A percentile compares a stretch with the other conserved stretches of the same genome.
These are phyloP conservation scores for Daldinia sp. DNA, from an alignment of 2,329 filamentous ascomycete genomes.

Conservation along the genomic window DNA sequence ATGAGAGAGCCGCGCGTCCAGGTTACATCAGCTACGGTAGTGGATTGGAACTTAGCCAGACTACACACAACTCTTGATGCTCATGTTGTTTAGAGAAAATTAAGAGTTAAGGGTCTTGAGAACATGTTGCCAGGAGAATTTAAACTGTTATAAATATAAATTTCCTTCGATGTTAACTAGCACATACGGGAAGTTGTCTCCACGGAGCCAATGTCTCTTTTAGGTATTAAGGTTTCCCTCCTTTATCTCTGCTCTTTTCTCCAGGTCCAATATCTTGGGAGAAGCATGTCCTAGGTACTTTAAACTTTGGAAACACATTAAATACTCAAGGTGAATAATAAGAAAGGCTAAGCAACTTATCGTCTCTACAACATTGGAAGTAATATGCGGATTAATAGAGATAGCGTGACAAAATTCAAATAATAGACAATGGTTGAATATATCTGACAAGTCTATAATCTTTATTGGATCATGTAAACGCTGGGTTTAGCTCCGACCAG, in stretches of 20 bases:
- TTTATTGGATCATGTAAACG: constrained; percentile 20
- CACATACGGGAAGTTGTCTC: constrained; percentile 2
- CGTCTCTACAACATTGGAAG: too few relatives aligned
- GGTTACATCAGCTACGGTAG: constrained; percentile 35
- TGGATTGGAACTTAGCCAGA: constrained; percentile 23
- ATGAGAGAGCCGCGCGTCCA: constrained; percentile 40
- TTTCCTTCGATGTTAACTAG: constrained; percentile 4
- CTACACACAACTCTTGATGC: constrained; percentile 19
- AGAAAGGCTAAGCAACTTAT: neutral
- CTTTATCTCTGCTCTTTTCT: neutral
- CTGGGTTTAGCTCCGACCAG: constrained; percentile 26
- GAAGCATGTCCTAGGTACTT: neutral
- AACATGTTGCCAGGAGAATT: neutral
- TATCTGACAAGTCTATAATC: neutral
- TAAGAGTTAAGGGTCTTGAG: neutral
- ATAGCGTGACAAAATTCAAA: neutral
- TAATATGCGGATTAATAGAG: too few relatives aligned
- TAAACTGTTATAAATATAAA: neutral
- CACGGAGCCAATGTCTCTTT: constrained; percentile 3
- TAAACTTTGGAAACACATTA: neutral
- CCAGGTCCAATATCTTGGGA: neutral
- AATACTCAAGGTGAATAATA: neutral
- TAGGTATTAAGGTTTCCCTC: neutral
- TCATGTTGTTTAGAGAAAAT: neutral
- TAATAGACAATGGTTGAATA: neutral